A percentile compares a stretch with the other conserved stretches of the same genome.
Conservation (phyloP, 257 asterid genomes). For the Oldenlandia corymbosa region DNA sequence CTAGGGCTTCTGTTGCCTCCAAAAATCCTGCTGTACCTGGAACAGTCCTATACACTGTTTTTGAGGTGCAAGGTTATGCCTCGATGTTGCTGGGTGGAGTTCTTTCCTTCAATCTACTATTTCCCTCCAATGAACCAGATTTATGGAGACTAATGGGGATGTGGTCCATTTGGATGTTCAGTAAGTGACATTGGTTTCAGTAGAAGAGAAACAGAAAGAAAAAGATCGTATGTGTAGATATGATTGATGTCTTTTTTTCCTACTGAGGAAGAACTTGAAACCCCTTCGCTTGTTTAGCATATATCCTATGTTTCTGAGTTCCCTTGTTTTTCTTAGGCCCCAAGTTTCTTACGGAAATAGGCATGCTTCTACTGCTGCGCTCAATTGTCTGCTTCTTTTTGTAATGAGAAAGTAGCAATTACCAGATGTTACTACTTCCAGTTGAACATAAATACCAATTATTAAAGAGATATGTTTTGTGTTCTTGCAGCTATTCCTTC, state of each 20-base stretch:
- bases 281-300: constrained; percentile 5
- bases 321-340: no score
- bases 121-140: constrained; percentile 89
- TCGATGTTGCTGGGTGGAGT: constrained; percentile 82
- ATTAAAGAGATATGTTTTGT: constrained; percentile 6
- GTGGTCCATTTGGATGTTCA: constrained; percentile 99
- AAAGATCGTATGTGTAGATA: not conserved
- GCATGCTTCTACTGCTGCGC: not conserved
- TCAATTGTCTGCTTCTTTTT: not conserved
- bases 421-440: not conserved
- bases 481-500: constrained; percentile 80
- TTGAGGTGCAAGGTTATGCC: constrained; percentile 80
- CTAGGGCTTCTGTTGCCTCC: constrained; percentile 83
- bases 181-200: constrained; percentile 40
- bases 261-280: not conserved
- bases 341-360: not conserved
- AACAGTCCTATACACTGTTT: constrained; percentile 56
- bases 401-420: not conserved
- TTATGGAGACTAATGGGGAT: constrained; percentile 95
- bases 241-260: not conserved
- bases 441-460: not conserved
- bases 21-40: constrained; percentile 93
- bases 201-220: not conserved
- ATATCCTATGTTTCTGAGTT: no score
- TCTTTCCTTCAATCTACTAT: constrained; percentile 79